phyloP scores from a whole-genome alignment of 2,329 filamentous ascomycete species.

The Epichloe scottii region DNA sequence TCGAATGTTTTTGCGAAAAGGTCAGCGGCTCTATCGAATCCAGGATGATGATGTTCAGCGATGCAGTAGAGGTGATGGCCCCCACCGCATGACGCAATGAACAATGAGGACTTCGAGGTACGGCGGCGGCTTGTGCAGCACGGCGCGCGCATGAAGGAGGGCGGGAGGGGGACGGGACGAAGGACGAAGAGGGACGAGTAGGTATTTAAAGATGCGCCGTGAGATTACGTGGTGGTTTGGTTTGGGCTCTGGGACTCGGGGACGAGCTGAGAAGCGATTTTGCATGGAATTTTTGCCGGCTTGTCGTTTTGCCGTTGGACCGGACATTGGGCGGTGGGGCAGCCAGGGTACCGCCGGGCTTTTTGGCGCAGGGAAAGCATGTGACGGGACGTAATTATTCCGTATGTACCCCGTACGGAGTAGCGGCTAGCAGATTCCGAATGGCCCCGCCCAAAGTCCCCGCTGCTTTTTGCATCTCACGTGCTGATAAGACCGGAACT shows the following conservation, averaged over 20 bases:
- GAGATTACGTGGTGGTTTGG: constrained; percentile 8
- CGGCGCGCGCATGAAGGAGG: constrained; percentile 3
- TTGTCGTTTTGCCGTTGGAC: background rate
- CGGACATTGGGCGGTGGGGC: background rate
- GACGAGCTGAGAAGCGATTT: background rate
- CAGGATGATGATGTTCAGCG: constrained; percentile 35
- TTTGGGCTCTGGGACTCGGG: background rate
- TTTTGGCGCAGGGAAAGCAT: no score
- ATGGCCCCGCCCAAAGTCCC: background rate
- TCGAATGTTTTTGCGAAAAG: constrained; percentile 8
- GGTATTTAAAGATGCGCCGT: constrained; percentile 4
- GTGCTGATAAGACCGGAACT: constrained; percentile 21
- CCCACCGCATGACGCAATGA: constrained; percentile 39
- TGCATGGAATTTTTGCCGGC: constrained; percentile 5
- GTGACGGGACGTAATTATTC: no score
- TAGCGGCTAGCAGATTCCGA: background rate
- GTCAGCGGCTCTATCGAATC: constrained; percentile 36
- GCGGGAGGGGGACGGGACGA: background rate
- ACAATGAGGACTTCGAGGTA: constrained; percentile 2
- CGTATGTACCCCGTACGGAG: no score
- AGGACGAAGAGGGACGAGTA: background rate
- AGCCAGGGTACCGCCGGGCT: no score
- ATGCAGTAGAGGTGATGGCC: constrained; percentile 44
- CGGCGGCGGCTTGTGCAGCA: constrained; percentile 3
- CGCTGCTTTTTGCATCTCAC: constrained; percentile 9